Base-by-base conservation (phyloP, 139 green algal species). In the Pycnococcus provasolii region DNA sequence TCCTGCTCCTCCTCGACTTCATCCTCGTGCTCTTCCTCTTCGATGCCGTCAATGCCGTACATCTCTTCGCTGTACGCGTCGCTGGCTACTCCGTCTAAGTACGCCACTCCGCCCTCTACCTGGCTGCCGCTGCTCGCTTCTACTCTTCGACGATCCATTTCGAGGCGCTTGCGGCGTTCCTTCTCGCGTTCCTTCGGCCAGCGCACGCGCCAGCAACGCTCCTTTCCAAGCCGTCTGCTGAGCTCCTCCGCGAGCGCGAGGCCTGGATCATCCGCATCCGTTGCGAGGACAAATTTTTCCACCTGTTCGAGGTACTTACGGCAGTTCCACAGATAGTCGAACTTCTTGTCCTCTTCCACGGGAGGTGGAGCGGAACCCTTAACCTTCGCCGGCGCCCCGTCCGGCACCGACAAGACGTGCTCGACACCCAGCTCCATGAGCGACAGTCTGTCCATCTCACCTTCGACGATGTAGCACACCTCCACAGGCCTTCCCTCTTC, bases 401-500 rank as follows among this genome's bases (percentile, higher is more conserved):
- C 81, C 1, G 87, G 85, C 51, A 92, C 84, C 13, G 70, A 84
- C 15, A 94, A 80, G 59, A 87, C 87, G 62, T 90, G 87, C 43
- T 39, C 64, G 60, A 90, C 74, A 42, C 89, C 87, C 2, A 79
- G 79, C 66, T 77, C 45, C 5, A 74, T 78, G 45, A 96, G 59
- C 3, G 86, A 75, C 58, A 96, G 77, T 71, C 94, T 95, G 79
- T 96, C 90, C 76, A 95, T 87, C 78, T 96, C 90, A 4, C 90
- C 90, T 71, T 96, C 90, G 52, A 95, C 89, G 51, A 94, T 81
- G 58, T 91, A 77, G 40, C 92, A 64, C 8, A 87, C 37, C 26
- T 57, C 45, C 2, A 65, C 55, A 26, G 26, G 26, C 26, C 26
- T 26, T 26, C 26, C 26, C 26, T 26, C 26, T 26, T 26, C 26